Base-by-base conservation (phyloP, 352 stramenopile species). In the Phytophthora multivora region DNA sequence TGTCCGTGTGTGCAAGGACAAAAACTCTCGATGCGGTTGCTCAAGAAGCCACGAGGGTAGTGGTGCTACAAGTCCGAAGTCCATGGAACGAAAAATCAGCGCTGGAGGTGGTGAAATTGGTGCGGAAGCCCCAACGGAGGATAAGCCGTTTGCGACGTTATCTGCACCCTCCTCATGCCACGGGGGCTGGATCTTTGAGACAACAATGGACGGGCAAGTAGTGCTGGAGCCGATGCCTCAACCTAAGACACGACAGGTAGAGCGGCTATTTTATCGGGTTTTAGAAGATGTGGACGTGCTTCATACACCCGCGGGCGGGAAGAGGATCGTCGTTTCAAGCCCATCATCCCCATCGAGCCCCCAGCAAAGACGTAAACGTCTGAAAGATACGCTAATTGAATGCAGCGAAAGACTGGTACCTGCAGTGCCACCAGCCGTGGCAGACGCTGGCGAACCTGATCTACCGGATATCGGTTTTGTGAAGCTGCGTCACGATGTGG, bases 161-260 rank as follows among this genome's bases (percentile, higher is more conserved):
- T 35, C 57, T 23, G 64, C 65, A 4, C 54, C 66, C 18, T 59
- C 66, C 7, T 84, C 75, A 7, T 90, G 83, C 31, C 82, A 85
- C 31, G 83, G 83, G 3, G 86, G 86, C 11, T 94, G 86, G 86
- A 89, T 94, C 61, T 94, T 94, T 64, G 86, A 94, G 62, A 86
- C 76, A 5, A 94, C 86, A 4, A 94, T 94, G 86, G 86, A 94
- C 26, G 83, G 86, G 11, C 86, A 94, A 45, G 58, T 89, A 9
- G 86, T 94, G 41, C 59, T 94, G 4, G 81, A 91, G 21, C 81
- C 75, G 1, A 90, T 94, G 55, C 42, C 54, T 0, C 85, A 86
- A 41, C 86, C 83, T 0, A 70, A 76, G 10, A 66, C 75, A 30
- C 77, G 86, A 23, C 81, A 91, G 48, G 86, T 94, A 16, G 79